Percentiles rank a stretch among this genome's conserved stretches.
Evolutionary conservation across 2,329 filamentous ascomycete species (phyloP).

Genomic region (Nemania diffusa): DNA sequence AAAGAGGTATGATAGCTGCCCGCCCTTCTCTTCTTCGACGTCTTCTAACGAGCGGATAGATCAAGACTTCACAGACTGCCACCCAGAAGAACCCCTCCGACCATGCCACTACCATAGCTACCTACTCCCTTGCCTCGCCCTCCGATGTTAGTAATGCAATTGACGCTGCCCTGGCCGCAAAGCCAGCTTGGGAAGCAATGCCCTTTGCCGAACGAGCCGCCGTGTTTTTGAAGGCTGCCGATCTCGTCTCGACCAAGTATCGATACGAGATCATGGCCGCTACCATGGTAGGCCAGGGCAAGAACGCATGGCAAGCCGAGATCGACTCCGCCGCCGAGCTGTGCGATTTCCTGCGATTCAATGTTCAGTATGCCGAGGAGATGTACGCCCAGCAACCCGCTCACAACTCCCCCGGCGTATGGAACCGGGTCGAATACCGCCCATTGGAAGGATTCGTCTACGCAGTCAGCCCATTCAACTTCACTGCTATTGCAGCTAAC

Average conservation of each 20-base stretch:
- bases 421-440: slow-evolving; percentile 91
- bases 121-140: slow-evolving; percentile 83
- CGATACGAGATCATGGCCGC: slow-evolving; percentile 96
- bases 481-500: slow-evolving; percentile 93
- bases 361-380: slow-evolving; percentile 92
- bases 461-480: slow-evolving; percentile 95
- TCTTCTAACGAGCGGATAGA: slow-evolving; percentile 54
- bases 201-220: slow-evolving; percentile 92
- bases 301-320: slow-evolving; percentile 99
- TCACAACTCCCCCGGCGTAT: slow-evolving; percentile 84
- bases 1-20: slow-evolving; percentile 69
- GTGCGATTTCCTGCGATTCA: slow-evolving; percentile 92
- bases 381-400: slow-evolving; percentile 87
- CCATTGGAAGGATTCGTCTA: slow-evolving; percentile 96
- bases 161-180: slow-evolving; percentile 84
- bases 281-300: slow-evolving; percentile 95
- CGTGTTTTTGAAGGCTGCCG: slow-evolving; percentile 94
- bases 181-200: slow-evolving; percentile 83
- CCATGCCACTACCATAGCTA: slow-evolving; percentile 79
- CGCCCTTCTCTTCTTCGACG: background rate
- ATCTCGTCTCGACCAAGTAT: slow-evolving; percentile 91
- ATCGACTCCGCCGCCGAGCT: slow-evolving; percentile 95
- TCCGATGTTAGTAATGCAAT: slow-evolving; percentile 84
- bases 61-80: slow-evolving; percentile 72
- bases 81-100: slow-evolving; percentile 86